A percentile compares a stretch with the other conserved stretches of the same genome.
Conservation (phyloP, 352 stramenopile genomes). For the Globisporangium radiosum region DNA sequence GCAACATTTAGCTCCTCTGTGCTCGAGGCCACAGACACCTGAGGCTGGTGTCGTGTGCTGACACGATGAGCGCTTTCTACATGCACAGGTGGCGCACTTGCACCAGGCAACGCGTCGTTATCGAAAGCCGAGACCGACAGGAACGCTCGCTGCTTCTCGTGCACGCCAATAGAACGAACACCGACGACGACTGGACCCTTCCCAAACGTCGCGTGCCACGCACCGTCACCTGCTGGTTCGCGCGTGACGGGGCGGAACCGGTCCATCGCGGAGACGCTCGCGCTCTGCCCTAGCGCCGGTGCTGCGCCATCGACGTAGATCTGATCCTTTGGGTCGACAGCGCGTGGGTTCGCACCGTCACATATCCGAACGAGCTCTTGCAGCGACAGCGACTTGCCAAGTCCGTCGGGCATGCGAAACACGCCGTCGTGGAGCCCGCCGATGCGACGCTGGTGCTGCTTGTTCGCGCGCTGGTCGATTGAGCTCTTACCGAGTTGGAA, state of each 20-base stretch:
- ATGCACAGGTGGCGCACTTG: background rate
- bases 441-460: slow-evolving; percentile 35
- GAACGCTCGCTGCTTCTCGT: slow-evolving; percentile 18
- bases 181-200: slow-evolving; percentile 20
- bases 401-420: slow-evolving; percentile 25
- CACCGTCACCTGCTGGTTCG: background rate
- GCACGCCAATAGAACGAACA: slow-evolving; percentile 18
- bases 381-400: slow-evolving; percentile 31
- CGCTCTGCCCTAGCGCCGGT: slow-evolving; percentile 23
- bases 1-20: background rate
- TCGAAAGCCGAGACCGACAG: slow-evolving; percentile 13
- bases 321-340: slow-evolving; percentile 11
- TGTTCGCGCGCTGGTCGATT: slow-evolving; percentile 28
- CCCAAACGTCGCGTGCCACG: slow-evolving; percentile 3
- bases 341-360: background rate
- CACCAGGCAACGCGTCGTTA: background rate
- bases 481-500: slow-evolving; percentile 51
- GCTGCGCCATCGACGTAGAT: slow-evolving; percentile 29
- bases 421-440: slow-evolving; percentile 43
- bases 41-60: background rate
- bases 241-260: slow-evolving; percentile 31
- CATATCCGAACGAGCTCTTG: slow-evolving; percentile 24
- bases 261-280: slow-evolving; percentile 32
- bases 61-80: background rate
- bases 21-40: background rate